A percentile compares a stretch with the other conserved stretches of the same genome.
These are phyloP conservation scores for Mortierella hygrophila DNA, from an alignment of 192 early-diverging fungal genomes.

Conservation along the genomic window DNA sequence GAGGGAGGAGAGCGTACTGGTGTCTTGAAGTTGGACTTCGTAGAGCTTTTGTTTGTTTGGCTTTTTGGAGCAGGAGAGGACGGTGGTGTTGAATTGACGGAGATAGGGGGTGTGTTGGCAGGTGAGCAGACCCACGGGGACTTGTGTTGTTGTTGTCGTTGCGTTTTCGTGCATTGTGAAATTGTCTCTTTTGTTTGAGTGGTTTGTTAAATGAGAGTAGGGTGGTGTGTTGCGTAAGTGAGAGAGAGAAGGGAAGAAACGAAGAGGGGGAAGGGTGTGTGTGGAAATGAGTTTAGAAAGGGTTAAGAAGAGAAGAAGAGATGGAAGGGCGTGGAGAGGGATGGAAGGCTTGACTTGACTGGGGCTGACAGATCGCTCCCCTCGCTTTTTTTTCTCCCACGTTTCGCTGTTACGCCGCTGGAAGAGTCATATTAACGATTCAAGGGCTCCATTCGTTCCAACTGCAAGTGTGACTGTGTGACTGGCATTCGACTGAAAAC, in stretches of 20 bases:
- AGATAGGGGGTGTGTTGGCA: constrained; percentile 72
- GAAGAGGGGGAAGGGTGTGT: neutral
- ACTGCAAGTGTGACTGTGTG: no score
- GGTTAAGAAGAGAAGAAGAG: neutral
- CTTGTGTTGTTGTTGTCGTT: constrained; percentile 21
- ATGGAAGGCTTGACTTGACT: no score
- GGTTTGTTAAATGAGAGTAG: neutral
- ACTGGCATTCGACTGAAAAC: no score
- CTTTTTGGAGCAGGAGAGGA: constrained; percentile 64
- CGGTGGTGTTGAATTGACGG: constrained; percentile 57
- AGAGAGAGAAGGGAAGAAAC: neutral
- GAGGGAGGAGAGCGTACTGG: constrained; percentile 45
- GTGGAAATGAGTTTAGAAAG: neutral
- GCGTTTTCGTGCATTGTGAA: neutral
- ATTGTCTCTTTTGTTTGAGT: neutral
- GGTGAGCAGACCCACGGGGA: constrained; percentile 69
- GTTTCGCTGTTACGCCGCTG: no score
- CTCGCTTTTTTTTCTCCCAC: no score
- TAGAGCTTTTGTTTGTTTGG: constrained; percentile 71
- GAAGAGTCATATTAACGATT: no score
- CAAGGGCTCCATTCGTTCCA: no score
- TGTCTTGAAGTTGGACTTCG: constrained; percentile 71
- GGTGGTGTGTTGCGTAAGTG: neutral
- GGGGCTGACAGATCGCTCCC: neutral
- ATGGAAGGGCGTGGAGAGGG: neutral